These are phyloP conservation scores for Przewalskia tangutica DNA, from an alignment of 257 asterid species.

Conservation along the genomic window DNA sequence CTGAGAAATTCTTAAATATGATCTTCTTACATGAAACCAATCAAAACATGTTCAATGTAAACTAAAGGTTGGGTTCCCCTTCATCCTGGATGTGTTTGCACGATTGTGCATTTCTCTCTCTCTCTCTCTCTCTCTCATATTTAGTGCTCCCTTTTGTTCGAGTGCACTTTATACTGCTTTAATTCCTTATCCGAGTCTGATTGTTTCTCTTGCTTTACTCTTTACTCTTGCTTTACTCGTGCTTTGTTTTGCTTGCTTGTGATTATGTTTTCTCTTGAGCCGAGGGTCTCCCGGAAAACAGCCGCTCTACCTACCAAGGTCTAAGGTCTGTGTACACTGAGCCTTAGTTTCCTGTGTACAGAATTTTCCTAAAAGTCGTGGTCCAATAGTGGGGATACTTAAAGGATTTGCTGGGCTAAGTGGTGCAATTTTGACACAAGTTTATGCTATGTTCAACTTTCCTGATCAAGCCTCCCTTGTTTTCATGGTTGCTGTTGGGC, in stretches of 20 bases:
- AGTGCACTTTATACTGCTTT: too few relatives aligned
- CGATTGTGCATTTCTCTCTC: not conserved
- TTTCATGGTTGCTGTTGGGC: slow-evolving; percentile 30
- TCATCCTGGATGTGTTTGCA: not conserved
- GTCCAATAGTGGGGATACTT: slow-evolving; percentile 28
- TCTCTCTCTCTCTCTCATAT: not conserved
- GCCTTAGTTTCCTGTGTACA: slow-evolving; percentile 31
- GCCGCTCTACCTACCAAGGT: too few relatives aligned
- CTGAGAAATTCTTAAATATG: not conserved
- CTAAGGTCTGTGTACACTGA: too few relatives aligned
- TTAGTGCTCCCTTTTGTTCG: too few relatives aligned
- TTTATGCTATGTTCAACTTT: slow-evolving; percentile 26
- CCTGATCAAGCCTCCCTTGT: slow-evolving; percentile 25
- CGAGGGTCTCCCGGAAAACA: too few relatives aligned
- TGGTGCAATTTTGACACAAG: slow-evolving; percentile 34
- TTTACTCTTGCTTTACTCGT: too few relatives aligned
- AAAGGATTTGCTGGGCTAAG: slow-evolving; percentile 37
- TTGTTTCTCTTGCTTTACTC: too few relatives aligned
- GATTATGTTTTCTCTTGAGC: too few relatives aligned
- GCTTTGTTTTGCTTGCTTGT: too few relatives aligned
- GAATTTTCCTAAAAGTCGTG: slow-evolving; percentile 31
- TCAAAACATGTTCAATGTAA: not conserved
- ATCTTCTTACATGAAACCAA: not conserved
- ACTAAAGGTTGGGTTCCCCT: not conserved
- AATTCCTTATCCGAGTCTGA: too few relatives aligned